Conservation (phyloP, 1,139 yeast genomes). For the Suhomyces yuchorum region DNA sequence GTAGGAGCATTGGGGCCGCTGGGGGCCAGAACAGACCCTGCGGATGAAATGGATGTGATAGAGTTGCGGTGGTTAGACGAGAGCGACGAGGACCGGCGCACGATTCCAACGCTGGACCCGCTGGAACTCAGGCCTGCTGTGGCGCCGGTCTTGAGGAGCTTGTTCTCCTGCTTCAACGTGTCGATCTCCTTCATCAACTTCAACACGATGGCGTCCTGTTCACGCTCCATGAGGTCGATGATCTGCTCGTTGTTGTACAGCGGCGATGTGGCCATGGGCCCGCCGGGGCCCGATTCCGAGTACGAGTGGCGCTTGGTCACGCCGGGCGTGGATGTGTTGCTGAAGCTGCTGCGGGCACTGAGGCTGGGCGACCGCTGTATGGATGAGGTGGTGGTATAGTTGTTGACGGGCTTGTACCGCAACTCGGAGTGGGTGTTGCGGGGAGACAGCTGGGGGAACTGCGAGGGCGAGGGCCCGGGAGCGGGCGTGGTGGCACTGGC, state of each 20-base stretch:
- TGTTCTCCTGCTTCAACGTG: conserved; percentile 53
- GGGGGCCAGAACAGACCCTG: conserved; percentile 9
- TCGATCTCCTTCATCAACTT: conserved; percentile 59
- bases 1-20: conserved; percentile 2
- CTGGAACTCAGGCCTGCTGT: not conserved
- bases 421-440: conserved; percentile 11
- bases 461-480: conserved; percentile 2
- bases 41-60: conserved; percentile 16
- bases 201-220: conserved; percentile 67
- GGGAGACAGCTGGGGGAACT: conserved; percentile 10
- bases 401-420: conserved; percentile 10
- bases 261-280: not conserved
- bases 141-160: conserved; percentile 22
- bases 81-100: conserved; percentile 19
- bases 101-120: conserved; percentile 7
- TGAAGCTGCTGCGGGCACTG: conserved; percentile 12
- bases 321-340: conserved; percentile 13
- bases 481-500: not conserved
- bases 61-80: conserved; percentile 19
- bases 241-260: conserved; percentile 40
- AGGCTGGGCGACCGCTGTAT: conserved; percentile 19
- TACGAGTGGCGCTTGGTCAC: conserved; percentile 15
- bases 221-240: conserved; percentile 66
- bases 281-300: conserved; percentile 10
- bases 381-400: conserved; percentile 16